These are phyloP conservation scores for Biscogniauxia sp. DNA, from an alignment of 2,329 filamentous ascomycete genomes.

Conservation along the genomic window DNA sequence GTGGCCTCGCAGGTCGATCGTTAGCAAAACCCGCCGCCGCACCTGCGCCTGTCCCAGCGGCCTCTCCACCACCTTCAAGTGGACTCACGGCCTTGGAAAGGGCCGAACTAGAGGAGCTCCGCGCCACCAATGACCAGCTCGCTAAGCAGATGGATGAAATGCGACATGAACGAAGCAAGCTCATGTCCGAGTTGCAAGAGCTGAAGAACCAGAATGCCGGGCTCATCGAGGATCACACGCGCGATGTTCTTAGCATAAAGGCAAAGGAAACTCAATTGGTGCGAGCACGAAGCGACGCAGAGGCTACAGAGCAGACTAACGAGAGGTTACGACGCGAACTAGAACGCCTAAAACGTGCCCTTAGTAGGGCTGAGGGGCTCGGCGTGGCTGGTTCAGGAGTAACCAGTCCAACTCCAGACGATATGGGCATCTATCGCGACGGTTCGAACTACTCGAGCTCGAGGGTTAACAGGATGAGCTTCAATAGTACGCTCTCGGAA, in stretches of 20 bases:
- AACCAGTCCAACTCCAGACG: conserved; percentile 55
- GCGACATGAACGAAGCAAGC: conserved; percentile 75
- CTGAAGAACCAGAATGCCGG: conserved; percentile 96
- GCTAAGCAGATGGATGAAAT: conserved; percentile 74
- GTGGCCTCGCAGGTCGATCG: conserved; percentile 81
- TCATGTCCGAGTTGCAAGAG: conserved; percentile 86
- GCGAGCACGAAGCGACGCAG: conserved; percentile 83
- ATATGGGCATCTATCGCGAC: conserved; percentile 59
- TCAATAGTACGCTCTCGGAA: conserved; percentile 65
- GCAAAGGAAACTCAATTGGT: conserved; percentile 98
- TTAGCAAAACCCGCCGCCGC: conserved; percentile 69
- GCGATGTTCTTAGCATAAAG: conserved; percentile 93
- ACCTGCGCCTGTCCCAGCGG: conserved; percentile 46
- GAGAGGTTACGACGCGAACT: conserved; percentile 84
- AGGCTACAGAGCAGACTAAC: conserved; percentile 82
- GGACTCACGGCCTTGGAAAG: conserved; percentile 77
- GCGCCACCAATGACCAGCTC: conserved; percentile 77
- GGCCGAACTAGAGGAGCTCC: conserved; percentile 88
- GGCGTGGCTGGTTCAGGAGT: conserved; percentile 38
- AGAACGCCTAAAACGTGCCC: conserved; percentile 87
- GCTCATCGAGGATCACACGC: conserved; percentile 93
- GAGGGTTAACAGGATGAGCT: conserved; percentile 56
- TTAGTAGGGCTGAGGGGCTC: conserved; percentile 59
- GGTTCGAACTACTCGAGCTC: conserved; percentile 36
- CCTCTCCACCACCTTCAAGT: conserved; percentile 58